A percentile compares a stretch with the other conserved stretches of the same genome.
phyloP scores from a whole-genome alignment of 345 rosid species.

The Rubroshorea leprosula region DNA sequence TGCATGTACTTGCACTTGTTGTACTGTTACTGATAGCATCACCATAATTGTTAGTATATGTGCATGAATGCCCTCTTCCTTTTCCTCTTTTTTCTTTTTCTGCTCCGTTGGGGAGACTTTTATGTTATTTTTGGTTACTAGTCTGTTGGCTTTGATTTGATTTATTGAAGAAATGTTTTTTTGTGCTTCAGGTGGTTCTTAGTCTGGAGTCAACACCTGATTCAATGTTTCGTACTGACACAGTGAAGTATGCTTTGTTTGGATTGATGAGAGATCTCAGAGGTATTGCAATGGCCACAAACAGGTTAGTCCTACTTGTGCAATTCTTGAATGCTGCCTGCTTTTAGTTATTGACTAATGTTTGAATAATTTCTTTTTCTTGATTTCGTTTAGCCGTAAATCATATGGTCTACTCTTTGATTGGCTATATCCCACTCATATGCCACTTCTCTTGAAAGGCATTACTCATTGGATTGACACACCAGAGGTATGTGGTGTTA shows the following conservation, averaged over 20 bases:
- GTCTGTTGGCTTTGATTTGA: slow-evolving; percentile 9
- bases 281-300: slow-evolving; percentile 98
- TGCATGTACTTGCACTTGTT: no score
- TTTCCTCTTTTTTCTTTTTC: slow-evolving; percentile 8
- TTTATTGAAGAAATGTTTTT: slow-evolving; percentile 13
- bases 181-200: slow-evolving; percentile 55
- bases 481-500: slow-evolving; percentile 68
- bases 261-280: slow-evolving; percentile 97
- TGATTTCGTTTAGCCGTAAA: slow-evolving; percentile 58
- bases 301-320: slow-evolving; percentile 41
- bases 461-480: slow-evolving; percentile 94
- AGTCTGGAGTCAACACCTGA: slow-evolving; percentile 90
- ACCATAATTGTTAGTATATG: background rate
- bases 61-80: no score
- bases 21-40: background rate
- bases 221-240: slow-evolving; percentile 82
- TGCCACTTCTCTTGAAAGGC: slow-evolving; percentile 91
- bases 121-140: slow-evolving; percentile 13
- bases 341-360: background rate
- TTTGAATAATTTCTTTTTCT: background rate
- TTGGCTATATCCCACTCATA: slow-evolving; percentile 95
- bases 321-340: background rate
- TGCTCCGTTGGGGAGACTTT: slow-evolving; percentile 2
- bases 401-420: slow-evolving; percentile 90
- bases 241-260: slow-evolving; percentile 80